phyloP scores from a whole-genome alignment of 148 eudicot genomes.

The Rhododendron kiyosumense region DNA sequence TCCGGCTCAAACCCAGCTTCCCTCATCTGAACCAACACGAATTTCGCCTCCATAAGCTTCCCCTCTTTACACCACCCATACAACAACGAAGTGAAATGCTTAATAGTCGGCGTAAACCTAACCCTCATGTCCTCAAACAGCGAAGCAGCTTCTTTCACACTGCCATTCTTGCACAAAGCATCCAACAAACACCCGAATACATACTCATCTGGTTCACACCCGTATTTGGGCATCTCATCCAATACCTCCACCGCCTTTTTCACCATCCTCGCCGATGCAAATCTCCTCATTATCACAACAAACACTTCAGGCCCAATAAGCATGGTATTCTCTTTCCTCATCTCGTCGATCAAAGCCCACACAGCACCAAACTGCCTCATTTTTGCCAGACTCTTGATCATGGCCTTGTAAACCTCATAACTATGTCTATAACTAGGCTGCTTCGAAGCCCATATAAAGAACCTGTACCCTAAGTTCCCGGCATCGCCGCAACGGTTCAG shows the following conservation, averaged over 20 bases:
- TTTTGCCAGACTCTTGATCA: slow-evolving; percentile 72
- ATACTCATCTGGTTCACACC: slow-evolving; percentile 87
- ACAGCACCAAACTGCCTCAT: slow-evolving; percentile 92
- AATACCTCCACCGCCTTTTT: slow-evolving; percentile 83
- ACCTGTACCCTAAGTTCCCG: slow-evolving; percentile 72
- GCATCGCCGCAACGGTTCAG: slow-evolving; percentile 91
- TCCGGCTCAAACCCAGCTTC: slow-evolving; percentile 85
- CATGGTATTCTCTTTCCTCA: slow-evolving; percentile 67
- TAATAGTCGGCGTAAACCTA: slow-evolving; percentile 65
- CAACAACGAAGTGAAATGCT: slow-evolving; percentile 84
- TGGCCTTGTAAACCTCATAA: slow-evolving; percentile 68
- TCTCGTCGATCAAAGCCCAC: slow-evolving; percentile 90
- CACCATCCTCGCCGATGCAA: slow-evolving; percentile 88
- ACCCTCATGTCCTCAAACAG: slow-evolving; percentile 83
- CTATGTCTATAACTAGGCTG: slow-evolving; percentile 71
- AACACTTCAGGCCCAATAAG: slow-evolving; percentile 69
- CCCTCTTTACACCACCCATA: slow-evolving; percentile 95
- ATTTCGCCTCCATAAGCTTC: slow-evolving; percentile 80
- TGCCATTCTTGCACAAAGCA: slow-evolving; percentile 93
- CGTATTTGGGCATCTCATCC: slow-evolving; percentile 94
- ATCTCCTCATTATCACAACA: slow-evolving; percentile 84
- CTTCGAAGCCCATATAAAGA: slow-evolving; percentile 77
- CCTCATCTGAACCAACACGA: slow-evolving; percentile 81
- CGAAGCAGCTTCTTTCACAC: slow-evolving; percentile 82
- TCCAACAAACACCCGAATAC: slow-evolving; percentile 91